Percentiles rank a stretch among this genome's conserved stretches.
phyloP scores from a whole-genome alignment of 2,329 filamentous ascomycete genomes.

The Cytospora chrysosperma region DNA sequence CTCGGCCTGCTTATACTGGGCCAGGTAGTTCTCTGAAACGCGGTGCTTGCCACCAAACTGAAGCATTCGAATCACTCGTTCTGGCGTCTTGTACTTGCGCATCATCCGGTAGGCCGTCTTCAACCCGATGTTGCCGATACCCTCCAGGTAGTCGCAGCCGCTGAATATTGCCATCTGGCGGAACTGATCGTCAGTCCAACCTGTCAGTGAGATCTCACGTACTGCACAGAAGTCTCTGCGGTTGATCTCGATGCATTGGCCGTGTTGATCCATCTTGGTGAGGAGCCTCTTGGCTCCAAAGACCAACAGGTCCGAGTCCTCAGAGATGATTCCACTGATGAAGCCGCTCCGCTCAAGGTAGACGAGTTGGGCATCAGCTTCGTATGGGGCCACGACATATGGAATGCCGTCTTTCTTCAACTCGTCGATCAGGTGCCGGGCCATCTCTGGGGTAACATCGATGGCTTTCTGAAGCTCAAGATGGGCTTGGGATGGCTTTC shows the following conservation, averaged over 20 bases:
- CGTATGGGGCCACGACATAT: constrained; percentile 94
- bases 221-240: constrained; percentile 85
- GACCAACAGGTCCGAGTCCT: constrained; percentile 93
- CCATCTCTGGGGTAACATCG: constrained; percentile 96
- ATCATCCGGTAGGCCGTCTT: constrained; percentile 93
- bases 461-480: constrained; percentile 91
- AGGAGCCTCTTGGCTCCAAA: constrained; percentile 89
- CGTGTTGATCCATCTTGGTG: constrained; percentile 92
- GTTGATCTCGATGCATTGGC: constrained; percentile 89
- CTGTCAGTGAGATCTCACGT: constrained; percentile 81
- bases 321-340: constrained; percentile 85
- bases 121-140: constrained; percentile 80
- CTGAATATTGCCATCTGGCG: constrained; percentile 94
- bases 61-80: constrained; percentile 76
- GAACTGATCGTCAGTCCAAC: constrained; percentile 91
- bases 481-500: constrained; percentile 77
- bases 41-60: constrained; percentile 86
- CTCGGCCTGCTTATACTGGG: constrained; percentile 82
- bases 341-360: constrained; percentile 86
- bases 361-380: constrained; percentile 94
- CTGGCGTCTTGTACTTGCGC: constrained; percentile 84
- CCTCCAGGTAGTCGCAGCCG: constrained; percentile 91
- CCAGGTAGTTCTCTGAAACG: constrained; percentile 78
- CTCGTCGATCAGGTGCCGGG: constrained; percentile 84
- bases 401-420: constrained; percentile 76